Base-by-base conservation (phyloP, 805 yeast species). In the Priceomyces medius region DNA sequence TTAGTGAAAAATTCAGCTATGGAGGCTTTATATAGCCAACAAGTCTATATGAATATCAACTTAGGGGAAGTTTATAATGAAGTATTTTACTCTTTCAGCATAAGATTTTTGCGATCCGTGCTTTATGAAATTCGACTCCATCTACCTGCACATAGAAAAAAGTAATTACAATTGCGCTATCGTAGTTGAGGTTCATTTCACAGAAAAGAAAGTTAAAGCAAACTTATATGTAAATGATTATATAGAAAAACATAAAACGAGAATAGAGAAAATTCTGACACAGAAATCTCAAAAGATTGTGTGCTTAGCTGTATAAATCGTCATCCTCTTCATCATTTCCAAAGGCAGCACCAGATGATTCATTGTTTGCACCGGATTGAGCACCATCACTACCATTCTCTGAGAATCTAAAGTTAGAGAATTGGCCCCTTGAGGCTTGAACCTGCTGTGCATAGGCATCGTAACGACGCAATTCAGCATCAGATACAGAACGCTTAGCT, bases 381-480 rank as follows among this genome's bases (percentile, higher is more conserved):
- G 42, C 51, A n/a, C n/a, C n/a, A 35, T 59, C 63, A 26, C 57
- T 54, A 36, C 62, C 64, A 24, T 51, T 55, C 45, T 77, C 88
- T 50, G 81, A 79, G 65, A 93, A 91, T 62, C 88, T 81, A 72
- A 93, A 91, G 70, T 85, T 87, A 50, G 91, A 78, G 62, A 87
- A 85, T 64, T 87, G 96, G 37, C 99, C 98, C 72, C 99, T 88
- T 1, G 97, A 86, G 43, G 96, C 88, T 66, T 85, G 95, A 66
- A 93, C 76, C 71, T 91, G 97, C 69, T 91, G 97, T 38, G 97
- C 95, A 59, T 91, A 93, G 6, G 98, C 95, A 73, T 93, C 99
- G 66, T 93, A 93, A 71, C 99, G 90, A 71, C 99, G 93, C 60
- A 93, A 78, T 70, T 93, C 99, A 28, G 97, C 87, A 60, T 95